Percentiles rank a stretch among this genome's conserved stretches.
These are phyloP conservation scores for Chytridium lagenaria DNA, from an alignment of 371 early-diverging fungal species.

Conservation along the genomic window DNA sequence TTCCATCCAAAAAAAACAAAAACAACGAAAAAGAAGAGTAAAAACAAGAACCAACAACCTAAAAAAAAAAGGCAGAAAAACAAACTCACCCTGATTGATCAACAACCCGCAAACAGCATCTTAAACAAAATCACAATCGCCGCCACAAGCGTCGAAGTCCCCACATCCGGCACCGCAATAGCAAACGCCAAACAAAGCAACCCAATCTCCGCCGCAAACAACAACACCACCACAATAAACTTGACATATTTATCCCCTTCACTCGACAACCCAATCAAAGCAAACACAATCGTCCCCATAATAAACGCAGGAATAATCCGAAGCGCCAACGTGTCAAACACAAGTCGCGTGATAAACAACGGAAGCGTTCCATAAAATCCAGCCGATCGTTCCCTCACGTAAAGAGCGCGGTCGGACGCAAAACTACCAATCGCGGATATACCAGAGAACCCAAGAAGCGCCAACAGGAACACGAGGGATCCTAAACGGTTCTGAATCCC, in stretches of 20 bases:
- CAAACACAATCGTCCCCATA: slow-evolving; percentile 82
- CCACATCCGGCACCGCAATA: slow-evolving; percentile 73
- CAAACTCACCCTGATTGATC: slow-evolving; percentile 76
- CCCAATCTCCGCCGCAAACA: slow-evolving; percentile 86
- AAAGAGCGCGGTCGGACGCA: slow-evolving; percentile 74
- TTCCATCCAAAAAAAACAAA: too few relatives aligned
- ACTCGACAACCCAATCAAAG: slow-evolving; percentile 85
- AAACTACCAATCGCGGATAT: slow-evolving; percentile 57
- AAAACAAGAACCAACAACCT: too few relatives aligned
- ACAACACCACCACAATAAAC: slow-evolving; percentile 82
- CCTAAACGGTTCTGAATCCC: slow-evolving; percentile 57
- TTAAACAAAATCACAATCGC: slow-evolving; percentile 85
- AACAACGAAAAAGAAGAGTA: too few relatives aligned
- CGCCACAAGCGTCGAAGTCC: slow-evolving; percentile 80
- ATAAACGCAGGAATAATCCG: slow-evolving; percentile 85
- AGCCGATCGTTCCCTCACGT: slow-evolving; percentile 83
- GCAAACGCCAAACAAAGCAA: slow-evolving; percentile 81
- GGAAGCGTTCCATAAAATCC: slow-evolving; percentile 81
- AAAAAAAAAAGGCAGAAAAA: too few relatives aligned
- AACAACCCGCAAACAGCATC: slow-evolving; percentile 92
- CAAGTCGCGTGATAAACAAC: slow-evolving; percentile 63
- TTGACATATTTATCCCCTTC: slow-evolving; percentile 70
- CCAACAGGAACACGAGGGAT: slow-evolving; percentile 43
- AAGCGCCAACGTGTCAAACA: slow-evolving; percentile 73
- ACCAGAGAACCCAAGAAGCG: slow-evolving; percentile 49